Evolutionary conservation across 2,329 filamentous ascomycete genomes (phyloP), one percentile per base, ranked within the genome.

Genomic region (Tolypocladium album): DNA sequence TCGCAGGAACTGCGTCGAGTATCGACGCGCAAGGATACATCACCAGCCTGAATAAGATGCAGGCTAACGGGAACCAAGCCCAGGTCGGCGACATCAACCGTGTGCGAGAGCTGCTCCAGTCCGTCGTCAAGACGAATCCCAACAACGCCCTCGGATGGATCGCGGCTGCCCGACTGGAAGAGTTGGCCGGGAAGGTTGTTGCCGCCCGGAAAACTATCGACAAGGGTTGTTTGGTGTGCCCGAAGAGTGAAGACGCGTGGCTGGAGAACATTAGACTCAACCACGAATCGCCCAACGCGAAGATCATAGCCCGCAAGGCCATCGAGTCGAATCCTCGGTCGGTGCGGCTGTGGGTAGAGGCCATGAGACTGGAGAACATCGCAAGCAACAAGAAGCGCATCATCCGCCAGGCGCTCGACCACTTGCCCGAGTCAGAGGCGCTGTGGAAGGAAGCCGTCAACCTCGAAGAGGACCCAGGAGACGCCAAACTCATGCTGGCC

Each of bases 401-500:
- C 9, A 86, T 97, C 40, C 85, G 92, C 59, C 90, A 95, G 70
- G 95, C 94, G 0, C 80, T 99, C 53, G 90, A 97, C 67, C 88
- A 96, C 68, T 89, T 97, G 47, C 92, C 92, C 0, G 91, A 96
- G 69, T 97, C 93, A 0, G 94, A 97, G 56, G 88, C 90, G 50
- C 82, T 99, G n/a, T 99, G 94, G 94, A 99, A 97, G 71, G 92
- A 95, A 71, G 88, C 93, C 6, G 93, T 99, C 63, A 97, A 97
- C 67, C 78, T 97, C 59, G 94, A 97, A 70, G 93, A 97, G 68
- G 88, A 96, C 66, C 84, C 89, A 0, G 88, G 88, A 38, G 92
- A 97, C 76, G 95, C 95, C 5, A 87, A 88, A 63, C 79, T 99
- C 60, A 81, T 99, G 59, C 83, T 99, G 55, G 92, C 92, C 56